phyloP scores from a whole-genome alignment of 2,329 filamentous ascomycete species.

The Colletotrichum gloeosporioides region DNA sequence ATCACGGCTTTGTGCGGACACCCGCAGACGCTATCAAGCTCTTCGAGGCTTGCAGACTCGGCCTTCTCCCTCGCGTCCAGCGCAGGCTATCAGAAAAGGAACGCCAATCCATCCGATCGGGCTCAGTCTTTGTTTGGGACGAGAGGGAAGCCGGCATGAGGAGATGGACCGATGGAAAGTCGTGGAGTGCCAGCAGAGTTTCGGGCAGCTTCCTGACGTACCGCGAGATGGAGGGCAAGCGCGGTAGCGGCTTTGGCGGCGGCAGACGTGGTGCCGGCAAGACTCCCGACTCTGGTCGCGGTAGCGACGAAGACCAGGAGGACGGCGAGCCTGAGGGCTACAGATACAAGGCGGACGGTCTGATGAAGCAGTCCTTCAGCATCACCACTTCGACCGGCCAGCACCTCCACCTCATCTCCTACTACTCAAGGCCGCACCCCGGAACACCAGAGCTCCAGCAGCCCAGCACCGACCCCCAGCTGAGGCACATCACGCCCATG shows the following conservation, averaged over 20 bases:
- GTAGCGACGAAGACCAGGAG: constrained; percentile 85
- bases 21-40: constrained; percentile 96
- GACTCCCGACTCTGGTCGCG: constrained; percentile 81
- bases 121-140: constrained; percentile 99
- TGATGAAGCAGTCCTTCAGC: constrained; percentile 99
- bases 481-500: constrained; percentile 82
- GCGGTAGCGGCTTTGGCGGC: constrained; percentile 76
- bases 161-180: constrained; percentile 98
- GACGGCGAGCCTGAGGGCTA: constrained; percentile 89
- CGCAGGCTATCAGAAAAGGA: constrained; percentile 95
- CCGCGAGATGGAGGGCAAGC: constrained; percentile 98
- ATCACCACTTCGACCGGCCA: constrained; percentile 90
- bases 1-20: constrained; percentile 93
- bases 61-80: constrained; percentile 89
- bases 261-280: constrained; percentile 68
- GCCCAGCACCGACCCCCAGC: constrained; percentile 78
- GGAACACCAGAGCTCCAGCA: constrained; percentile 76
- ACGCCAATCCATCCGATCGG: constrained; percentile 91
- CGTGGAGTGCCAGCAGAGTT: constrained; percentile 96
- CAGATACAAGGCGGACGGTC: constrained; percentile 91
- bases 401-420: constrained; percentile 96
- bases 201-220: constrained; percentile 98
- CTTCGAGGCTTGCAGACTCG: constrained; percentile 95
- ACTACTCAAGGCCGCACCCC: constrained; percentile 84
- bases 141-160: constrained; percentile 98